Percentiles rank a stretch among this genome's conserved stretches.
These are phyloP conservation scores for Earliella scabrosa DNA, from an alignment of 1,284 basidiomycete genomes.

Conservation along the genomic window DNA sequence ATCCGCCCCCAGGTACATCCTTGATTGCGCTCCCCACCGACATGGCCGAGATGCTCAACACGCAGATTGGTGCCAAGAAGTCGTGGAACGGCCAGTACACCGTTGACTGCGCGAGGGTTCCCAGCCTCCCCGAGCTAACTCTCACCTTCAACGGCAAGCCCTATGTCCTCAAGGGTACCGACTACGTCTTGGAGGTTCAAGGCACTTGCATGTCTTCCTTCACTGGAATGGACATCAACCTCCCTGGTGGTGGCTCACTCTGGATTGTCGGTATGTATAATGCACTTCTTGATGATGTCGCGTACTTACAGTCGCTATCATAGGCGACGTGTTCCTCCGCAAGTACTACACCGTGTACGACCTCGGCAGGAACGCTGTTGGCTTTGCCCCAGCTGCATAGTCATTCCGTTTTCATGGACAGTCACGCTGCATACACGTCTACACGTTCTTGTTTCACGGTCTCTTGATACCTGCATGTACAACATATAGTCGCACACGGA, in stretches of 20 bases:
- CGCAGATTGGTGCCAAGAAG: slow-evolving; percentile 91
- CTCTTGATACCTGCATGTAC: slow-evolving; percentile 26
- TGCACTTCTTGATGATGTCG: slow-evolving; percentile 1
- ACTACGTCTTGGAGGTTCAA: slow-evolving; percentile 89
- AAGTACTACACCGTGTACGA: slow-evolving; percentile 97
- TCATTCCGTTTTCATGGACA: not conserved
- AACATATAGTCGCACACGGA: slow-evolving; percentile 11
- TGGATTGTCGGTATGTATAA: slow-evolving; percentile 85
- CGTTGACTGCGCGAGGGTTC: slow-evolving; percentile 88
- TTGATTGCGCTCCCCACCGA: slow-evolving; percentile 93
- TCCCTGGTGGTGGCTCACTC: slow-evolving; percentile 85
- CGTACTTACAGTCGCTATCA: not conserved
- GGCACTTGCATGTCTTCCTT: slow-evolving; percentile 96
- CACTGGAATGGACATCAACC: slow-evolving; percentile 90
- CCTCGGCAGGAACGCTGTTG: slow-evolving; percentile 83
- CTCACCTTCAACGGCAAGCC: slow-evolving; percentile 85
- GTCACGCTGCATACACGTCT: not conserved
- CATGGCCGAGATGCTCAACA: slow-evolving; percentile 97
- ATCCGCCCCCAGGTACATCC: slow-evolving; percentile 68
- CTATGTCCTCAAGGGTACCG: slow-evolving; percentile 82
- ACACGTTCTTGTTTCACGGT: slow-evolving; percentile 1
- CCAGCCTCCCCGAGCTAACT: slow-evolving; percentile 83
- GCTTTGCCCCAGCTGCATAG: slow-evolving; percentile 64
- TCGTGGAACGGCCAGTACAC: slow-evolving; percentile 96
- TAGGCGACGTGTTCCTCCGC: slow-evolving; percentile 86